Conservation (phyloP, 2,329 filamentous ascomycete genomes). For the Hawksworthiomyces lignivorus region DNA sequence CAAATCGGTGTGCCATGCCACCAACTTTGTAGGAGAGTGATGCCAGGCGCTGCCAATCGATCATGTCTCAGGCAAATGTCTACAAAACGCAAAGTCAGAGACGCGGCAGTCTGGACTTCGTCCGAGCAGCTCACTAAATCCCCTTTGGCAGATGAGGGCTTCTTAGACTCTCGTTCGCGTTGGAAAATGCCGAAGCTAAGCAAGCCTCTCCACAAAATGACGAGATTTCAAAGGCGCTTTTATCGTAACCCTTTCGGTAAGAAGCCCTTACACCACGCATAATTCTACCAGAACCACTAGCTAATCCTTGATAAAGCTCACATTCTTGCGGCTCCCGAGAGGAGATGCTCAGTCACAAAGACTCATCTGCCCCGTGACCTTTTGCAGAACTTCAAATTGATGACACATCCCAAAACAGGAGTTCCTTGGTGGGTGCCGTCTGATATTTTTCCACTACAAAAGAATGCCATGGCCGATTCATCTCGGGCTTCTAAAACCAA, state of each 20-base stretch:
- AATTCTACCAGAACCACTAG: background rate
- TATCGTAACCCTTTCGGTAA: slow-evolving; percentile 58
- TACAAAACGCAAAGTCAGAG: no score
- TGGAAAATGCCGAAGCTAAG: slow-evolving; percentile 31
- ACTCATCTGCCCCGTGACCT: slow-evolving; percentile 37
- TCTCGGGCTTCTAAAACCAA: background rate
- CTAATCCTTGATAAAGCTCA: slow-evolving; percentile 36
- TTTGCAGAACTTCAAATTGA: slow-evolving; percentile 52
- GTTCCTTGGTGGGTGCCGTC: slow-evolving; percentile 49
- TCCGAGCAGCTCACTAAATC: no score
- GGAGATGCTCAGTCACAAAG: slow-evolving; percentile 13
- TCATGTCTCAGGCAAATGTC: slow-evolving; percentile 1
- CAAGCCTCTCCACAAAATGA: slow-evolving; percentile 21
- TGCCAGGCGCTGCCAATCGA: background rate
- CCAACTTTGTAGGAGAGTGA: background rate
- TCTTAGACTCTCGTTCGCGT: slow-evolving; percentile 35
- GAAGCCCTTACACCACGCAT: slow-evolving; percentile 5
- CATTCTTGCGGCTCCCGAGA: slow-evolving; percentile 9
- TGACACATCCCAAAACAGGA: slow-evolving; percentile 45
- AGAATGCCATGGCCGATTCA: background rate
- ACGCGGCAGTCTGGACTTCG: no score
- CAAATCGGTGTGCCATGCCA: background rate
- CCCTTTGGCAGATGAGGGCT: slow-evolving; percentile 45
- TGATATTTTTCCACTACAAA: slow-evolving; percentile 4
- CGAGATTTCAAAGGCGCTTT: slow-evolving; percentile 48